Evolutionary conservation across 257 asterid species (phyloP), one percentile per base, ranked within the genome.

Genomic region (Mitragyna speciosa): DNA sequence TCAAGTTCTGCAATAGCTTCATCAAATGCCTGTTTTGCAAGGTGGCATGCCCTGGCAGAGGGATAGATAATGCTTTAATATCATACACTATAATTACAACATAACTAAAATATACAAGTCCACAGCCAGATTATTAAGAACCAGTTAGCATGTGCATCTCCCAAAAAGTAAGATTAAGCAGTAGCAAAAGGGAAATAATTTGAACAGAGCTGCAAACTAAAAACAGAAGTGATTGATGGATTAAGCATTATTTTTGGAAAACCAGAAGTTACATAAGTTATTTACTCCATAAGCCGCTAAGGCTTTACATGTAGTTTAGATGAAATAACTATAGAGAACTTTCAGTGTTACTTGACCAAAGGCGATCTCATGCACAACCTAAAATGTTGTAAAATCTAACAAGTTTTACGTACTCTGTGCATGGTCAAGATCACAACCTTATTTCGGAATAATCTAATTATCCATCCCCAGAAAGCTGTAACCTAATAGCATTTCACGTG

Each of bases 1-100:
- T 90, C 96, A 8, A 90, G 92, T 82, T 91, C 96, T 0, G 94
- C 92, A 47, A 91, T 91, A 30, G 96, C 96, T 86, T 91, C 91
- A 82, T 86, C 89, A 75, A 86, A 83, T 47, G 86, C 88, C 83
- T 89, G 93, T 83, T 88, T 90, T 6, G 96, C 96, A 30, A 91
- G 88, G 86, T 91, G 95, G 87, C 95, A 90, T 63, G 97, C 97
- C 89, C 97, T 92, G 85, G 39, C 68, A 76, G 76, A 81, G 31
- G 24, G 20, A 76, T 31, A 81, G 77, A 76, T 64, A 30, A 76
- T n/a, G 31, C 9, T 45, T 73, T 66, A 51, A 74, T n/a, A 70
- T 39, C 71, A 33, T 54, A 64, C 56, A 45, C 41, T n/a, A 49
- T 56, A 68, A 16, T 24, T 68, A 52, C 0, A 3, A 61, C 65